Percentiles rank a stretch among this genome's conserved stretches.
Conservation (phyloP, 805 yeast genomes). For the Wickerhamiella brachini region DNA sequence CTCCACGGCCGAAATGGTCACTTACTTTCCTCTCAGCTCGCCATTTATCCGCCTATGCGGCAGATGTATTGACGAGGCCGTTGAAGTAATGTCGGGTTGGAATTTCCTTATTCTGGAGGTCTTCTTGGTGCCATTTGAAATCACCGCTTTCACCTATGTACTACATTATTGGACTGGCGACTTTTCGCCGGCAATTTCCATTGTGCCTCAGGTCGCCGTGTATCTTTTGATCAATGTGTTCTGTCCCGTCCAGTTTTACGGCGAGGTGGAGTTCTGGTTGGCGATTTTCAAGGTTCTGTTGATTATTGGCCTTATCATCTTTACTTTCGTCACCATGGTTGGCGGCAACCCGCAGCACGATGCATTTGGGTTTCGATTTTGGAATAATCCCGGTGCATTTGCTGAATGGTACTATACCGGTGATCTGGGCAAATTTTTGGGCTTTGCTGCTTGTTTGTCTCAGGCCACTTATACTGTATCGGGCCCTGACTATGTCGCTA, state of each 20-base stretch:
- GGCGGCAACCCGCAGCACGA: conserved; percentile 75
- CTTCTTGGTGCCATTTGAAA: conserved; percentile 69
- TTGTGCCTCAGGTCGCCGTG: conserved; percentile 49
- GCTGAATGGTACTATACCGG: conserved; percentile 43
- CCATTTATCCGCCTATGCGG: conserved; percentile 68
- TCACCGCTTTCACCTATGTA: conserved; percentile 65
- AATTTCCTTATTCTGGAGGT: conserved; percentile 67
- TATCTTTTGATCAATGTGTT: conserved; percentile 47
- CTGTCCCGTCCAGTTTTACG: conserved; percentile 61
- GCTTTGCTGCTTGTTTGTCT: conserved; percentile 53
- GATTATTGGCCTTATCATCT: conserved; percentile 61
- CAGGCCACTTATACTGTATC: conserved; percentile 70
- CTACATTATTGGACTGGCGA: conserved; percentile 72
- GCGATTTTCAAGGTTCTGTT: conserved; percentile 59
- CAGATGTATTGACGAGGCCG: conserved; percentile 59
- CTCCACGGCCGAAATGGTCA: conserved; percentile 66
- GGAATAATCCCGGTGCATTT: conserved; percentile 43
- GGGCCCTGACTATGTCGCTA: conserved; percentile 76
- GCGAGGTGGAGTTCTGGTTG: conserved; percentile 73
- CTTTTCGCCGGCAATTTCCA: conserved; percentile 56
- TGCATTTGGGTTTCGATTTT: conserved; percentile 44
- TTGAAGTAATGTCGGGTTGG: conserved; percentile 67
- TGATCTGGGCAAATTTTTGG: conserved; percentile 50
- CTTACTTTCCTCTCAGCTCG: conserved; percentile 60
- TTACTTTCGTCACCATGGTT: conserved; percentile 69